Base-by-base conservation (phyloP, 208 protist species). In the Angomonas ambiguus region DNA sequence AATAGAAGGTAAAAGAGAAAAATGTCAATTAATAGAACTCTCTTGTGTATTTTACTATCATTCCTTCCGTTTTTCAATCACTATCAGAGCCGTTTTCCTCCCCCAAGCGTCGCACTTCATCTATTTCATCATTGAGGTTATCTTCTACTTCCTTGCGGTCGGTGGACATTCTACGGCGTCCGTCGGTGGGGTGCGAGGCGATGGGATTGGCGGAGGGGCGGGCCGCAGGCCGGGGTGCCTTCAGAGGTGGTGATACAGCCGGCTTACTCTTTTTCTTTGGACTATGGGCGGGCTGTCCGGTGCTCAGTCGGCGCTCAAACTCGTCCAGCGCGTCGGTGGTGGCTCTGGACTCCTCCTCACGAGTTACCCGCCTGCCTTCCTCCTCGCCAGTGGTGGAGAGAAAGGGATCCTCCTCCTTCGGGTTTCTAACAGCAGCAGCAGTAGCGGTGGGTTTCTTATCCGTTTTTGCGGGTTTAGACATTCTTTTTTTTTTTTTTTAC, bases 241-340 rank as follows among this genome's bases (percentile, higher is more conserved):
- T 53, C 18, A 20, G 8, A 8, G 45, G 45, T 8, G 45, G 45
- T n/a, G 45, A 8, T 20, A n/a, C 45, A n/a, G 16, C 18, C 24
- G 45, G 45, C 16, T 53, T 53, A 20, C 18, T 53, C 45, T 24
- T 53, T 20, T 53, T 53, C 16, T 53, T 53, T 8, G 45, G 45
- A 53, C 45, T 53, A n/a, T 53, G 45, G 45, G 45, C 45, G 18
- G 45, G 45, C 45, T 53, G 45, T 27, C 45, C 45, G 18, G 45
- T 53, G 16, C 45, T 53, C 18, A 53, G 45, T 27, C 45, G 45
- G 45, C 45, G 45, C 45, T 53, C 45, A 53, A 53, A 53, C 20
- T 53, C 45, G 16, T 53, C 45, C 24, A 53, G 20, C 18, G 45
- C 45, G 45, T 53, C 45, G 20, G 13, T 53, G 18, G 24, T 53